Base-by-base conservation (phyloP, 257 asterid species). In the Solanum sitiens region DNA sequence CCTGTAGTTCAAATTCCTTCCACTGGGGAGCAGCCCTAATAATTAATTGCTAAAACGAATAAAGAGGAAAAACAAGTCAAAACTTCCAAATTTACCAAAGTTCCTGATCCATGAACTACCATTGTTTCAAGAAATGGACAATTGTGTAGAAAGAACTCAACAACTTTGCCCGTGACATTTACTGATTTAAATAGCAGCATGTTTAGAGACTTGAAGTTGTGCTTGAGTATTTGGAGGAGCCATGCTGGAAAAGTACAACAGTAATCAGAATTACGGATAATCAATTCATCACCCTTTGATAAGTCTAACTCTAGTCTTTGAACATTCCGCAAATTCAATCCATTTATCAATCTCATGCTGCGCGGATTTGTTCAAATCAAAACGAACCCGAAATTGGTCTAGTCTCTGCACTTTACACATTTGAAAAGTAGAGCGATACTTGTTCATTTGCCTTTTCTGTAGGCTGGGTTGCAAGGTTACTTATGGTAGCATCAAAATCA, bases 1-100 rank as follows among this genome's bases (percentile, higher is more conserved):
- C 94, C 93, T 92, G 94, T 89, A 94, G 42, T 73, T 87, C 92
- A 88, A 93, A 92, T 90, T 92, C 90, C 73, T 89, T 88, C 88
- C 92, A 89, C 50, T 83, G 84, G 30, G 96, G 95, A 84, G 94
- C 92, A 9, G 91, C 88, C 87, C 79, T 88, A 50, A 93, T 71
- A 25, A 71, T n/a, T n/a, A n/a, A n/a, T n/a, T n/a, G n/a, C n/a
- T n/a, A n/a, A n/a, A n/a, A n/a, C n/a, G n/a, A n/a, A n/a, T n/a
- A n/a, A n/a, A n/a, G n/a, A n/a, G n/a, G n/a, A n/a, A n/a, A n/a
- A n/a, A n/a, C n/a, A n/a, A n/a, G n/a, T n/a, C n/a, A n/a, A n/a
- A n/a, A 91, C 88, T 86, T 88, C 71, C 71, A 63, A 88, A 59
- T 88, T 87, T 85, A 56, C 85, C 88, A 92, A 88, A 33, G 72